These are phyloP conservation scores for Acacia melanoxylon DNA, from an alignment of 306 rosid species.

Conservation along the genomic window DNA sequence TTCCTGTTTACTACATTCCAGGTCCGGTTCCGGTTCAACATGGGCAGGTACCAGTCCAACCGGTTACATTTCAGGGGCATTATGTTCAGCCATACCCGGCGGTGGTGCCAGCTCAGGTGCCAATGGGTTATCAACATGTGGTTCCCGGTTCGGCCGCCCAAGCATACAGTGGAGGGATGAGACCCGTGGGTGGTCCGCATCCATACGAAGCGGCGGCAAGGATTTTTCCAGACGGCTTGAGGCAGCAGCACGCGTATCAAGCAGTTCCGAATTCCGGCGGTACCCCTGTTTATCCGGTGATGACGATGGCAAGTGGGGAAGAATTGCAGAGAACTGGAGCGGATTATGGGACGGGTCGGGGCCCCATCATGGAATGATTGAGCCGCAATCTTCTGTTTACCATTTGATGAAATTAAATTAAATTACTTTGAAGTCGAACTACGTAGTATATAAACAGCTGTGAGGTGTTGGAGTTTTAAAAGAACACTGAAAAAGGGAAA, in stretches of 20 bases:
- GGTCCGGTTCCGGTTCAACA: conserved; percentile 40
- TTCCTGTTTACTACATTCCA: conserved; percentile 56
- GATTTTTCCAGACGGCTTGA: conserved; percentile 43
- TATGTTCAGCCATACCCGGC: conserved; percentile 55
- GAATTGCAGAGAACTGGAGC: conserved; percentile 54
- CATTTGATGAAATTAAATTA: neutral
- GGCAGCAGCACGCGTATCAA: conserved; percentile 60
- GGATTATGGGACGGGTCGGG: conserved; percentile 50
- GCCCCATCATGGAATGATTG: conserved; percentile 37
- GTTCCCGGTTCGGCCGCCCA: conserved; percentile 59
- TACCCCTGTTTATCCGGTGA: conserved; percentile 17
- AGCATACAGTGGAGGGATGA: conserved; percentile 49
- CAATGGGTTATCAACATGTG: conserved; percentile 52
- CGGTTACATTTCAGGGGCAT: conserved; percentile 39
- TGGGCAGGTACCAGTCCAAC: conserved; percentile 44
- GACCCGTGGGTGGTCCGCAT: conserved; percentile 42
- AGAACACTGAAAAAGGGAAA: neutral
- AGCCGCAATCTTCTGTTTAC: neutral
- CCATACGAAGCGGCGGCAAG: conserved; percentile 42
- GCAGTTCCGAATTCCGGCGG: conserved; percentile 50
- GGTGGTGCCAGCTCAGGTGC: conserved; percentile 46
- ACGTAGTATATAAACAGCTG: conserved; percentile 13
- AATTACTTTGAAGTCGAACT: neutral
- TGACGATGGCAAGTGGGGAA: conserved; percentile 45
- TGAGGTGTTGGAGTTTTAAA: neutral